These are phyloP conservation scores for Aspergillus puulaauensis DNA, from an alignment of 2,329 filamentous ascomycete genomes.

Conservation along the genomic window DNA sequence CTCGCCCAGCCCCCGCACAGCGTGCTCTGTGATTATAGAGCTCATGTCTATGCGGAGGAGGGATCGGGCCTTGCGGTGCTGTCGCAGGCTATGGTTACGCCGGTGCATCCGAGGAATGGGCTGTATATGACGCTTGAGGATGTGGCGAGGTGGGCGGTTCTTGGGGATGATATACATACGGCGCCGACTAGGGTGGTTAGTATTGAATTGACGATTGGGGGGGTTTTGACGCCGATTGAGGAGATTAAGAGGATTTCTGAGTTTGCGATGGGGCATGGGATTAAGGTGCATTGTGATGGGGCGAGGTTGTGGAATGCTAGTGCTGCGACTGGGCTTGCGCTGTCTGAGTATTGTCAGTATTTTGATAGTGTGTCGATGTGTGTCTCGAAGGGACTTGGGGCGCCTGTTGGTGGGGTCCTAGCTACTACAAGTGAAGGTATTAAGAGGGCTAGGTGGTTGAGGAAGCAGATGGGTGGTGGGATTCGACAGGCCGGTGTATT, in stretches of 20 bases:
- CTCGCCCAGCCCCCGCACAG: slow-evolving; percentile 35
- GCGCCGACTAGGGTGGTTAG: slow-evolving; percentile 11
- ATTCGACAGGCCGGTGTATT: slow-evolving; percentile 28
- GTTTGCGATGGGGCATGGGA: slow-evolving; percentile 17
- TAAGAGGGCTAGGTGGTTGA: slow-evolving; percentile 28
- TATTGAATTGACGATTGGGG: slow-evolving; percentile 19
- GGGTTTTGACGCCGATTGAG: slow-evolving; percentile 17
- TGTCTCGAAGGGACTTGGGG: slow-evolving; percentile 34
- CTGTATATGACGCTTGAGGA: slow-evolving; percentile 36
- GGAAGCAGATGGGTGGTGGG: slow-evolving; percentile 33
- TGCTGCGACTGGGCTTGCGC: slow-evolving; percentile 21
- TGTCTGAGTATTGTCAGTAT: slow-evolving; percentile 30
- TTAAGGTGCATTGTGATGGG: slow-evolving; percentile 33
- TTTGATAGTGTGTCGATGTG: slow-evolving; percentile 35
- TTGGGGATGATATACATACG: slow-evolving; percentile 21
- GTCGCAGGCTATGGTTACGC: slow-evolving; percentile 32
- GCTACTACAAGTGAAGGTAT: slow-evolving; percentile 26
- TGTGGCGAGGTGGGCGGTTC: slow-evolving; percentile 15
- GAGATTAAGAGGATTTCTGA: slow-evolving; percentile 25
- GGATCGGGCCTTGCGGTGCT: slow-evolving; percentile 29
- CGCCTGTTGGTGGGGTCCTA: slow-evolving; percentile 32
- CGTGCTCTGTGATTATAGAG: slow-evolving; percentile 34
- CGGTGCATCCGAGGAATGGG: slow-evolving; percentile 32
- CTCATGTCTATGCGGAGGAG: slow-evolving; percentile 35
- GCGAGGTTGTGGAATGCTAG: slow-evolving; percentile 32